Base-by-base conservation (phyloP, 148 eudicot genomes). In the Diospyros kaki region DNA sequence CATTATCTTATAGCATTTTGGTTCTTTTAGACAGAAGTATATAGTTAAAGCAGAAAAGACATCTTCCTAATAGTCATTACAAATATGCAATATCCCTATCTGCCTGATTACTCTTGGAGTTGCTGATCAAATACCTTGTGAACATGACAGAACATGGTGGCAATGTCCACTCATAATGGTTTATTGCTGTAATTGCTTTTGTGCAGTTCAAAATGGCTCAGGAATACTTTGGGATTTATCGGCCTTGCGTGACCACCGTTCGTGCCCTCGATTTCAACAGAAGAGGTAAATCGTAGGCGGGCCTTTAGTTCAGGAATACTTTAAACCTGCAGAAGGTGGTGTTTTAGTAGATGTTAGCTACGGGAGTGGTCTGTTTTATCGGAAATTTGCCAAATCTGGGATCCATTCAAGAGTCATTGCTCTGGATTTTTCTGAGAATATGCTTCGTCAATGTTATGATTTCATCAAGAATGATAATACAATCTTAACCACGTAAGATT, bases 161-260 rank as follows among this genome's bases (percentile, higher is more conserved):
- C 18, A 43, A 3, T 45, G 55, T 46, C 70, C 70, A 67, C 38
- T 12, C 12, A 15, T 40, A 18, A 42, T 56, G 17, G 66, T 4
- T 52, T n/a, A 46, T 38, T 55, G 39, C 39, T 44, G 42, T 67
- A 54, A 51, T 84, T 39, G 55, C 58, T 46, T 56, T 42, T 51
- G 39, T 83, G 86, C 92, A 95, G 98, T 95, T 95, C 80, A 85
- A 85, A 76, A 90, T 90, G 97, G 98, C 98, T 68, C 96, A 95
- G 78, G 98, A 95, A 76, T n/a, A n/a, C n/a, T n/a, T n/a, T n/a
- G n/a, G n/a, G n/a, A n/a, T n/a, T n/a, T n/a, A n/a, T n/a, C n/a
- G n/a, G n/a, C n/a, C n/a, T n/a, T n/a, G n/a, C n/a, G n/a, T n/a
- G n/a, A n/a, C n/a, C n/a, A n/a, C n/a, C n/a, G n/a, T n/a, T n/a